Base-by-base conservation (phyloP, 2,329 filamentous ascomycete genomes). In the Trichoderma sp. region DNA sequence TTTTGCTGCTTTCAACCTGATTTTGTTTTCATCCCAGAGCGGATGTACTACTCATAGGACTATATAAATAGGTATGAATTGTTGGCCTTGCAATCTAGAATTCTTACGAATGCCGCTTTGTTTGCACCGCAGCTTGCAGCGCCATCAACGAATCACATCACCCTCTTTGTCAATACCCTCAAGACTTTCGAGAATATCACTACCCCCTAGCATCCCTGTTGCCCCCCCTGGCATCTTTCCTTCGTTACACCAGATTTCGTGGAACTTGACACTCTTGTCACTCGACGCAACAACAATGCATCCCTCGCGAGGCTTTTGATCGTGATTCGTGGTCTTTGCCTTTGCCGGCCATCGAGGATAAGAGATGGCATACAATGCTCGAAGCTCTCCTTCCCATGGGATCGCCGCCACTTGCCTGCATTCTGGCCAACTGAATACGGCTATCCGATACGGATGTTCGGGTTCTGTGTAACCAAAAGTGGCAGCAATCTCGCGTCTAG, bases 381-480 rank as follows among this genome's bases (percentile, higher is more conserved):
- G 86, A 76, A 92, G 87, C 69, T 92, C 89, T 37, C 89, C 87
- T 59, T 88, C 89, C 94, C 89, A 98, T 0, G 93, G 92, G 67
- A 98, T 91, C 17, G 91, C 90, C 12, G 92, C 91, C 1, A 97
- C 87, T 76, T 95, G 92, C 71, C 88, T 87, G 78, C 95, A 98
- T 66, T 92, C 90, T 0, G 95, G 95, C 95, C 95, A 98, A 54
- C 91, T 90, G 79, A 97, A 99, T 9, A 98, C 90, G 2, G 93
- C 95, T 71, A 99, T 92, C 22, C 95, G 89, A 73, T 91, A 92
- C 0, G 91, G 88, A 75, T 99, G 95, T 50, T 97, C 92, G 1
- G 94, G 93, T 72, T 97, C 90, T 4, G 94, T 89, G 75, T 96
- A 98, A 5, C 95, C 94, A 79, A 99, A 97, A 0, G 94, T 97